Evolutionary conservation across 2,329 filamentous ascomycete species (phyloP).

Genomic region (Calonectria montana): DNA sequence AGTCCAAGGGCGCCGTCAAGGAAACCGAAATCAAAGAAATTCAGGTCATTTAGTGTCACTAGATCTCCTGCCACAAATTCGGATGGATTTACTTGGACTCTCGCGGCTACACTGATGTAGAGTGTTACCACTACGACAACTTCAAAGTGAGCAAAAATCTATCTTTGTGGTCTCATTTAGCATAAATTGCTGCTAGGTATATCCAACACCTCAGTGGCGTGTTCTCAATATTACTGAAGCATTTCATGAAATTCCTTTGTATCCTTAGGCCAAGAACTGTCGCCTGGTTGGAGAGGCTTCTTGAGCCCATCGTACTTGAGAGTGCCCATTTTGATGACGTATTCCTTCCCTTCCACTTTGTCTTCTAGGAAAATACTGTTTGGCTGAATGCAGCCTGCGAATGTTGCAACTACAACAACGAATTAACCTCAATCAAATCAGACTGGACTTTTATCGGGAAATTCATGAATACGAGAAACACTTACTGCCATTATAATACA

Average conservation of each 20-base stretch:
- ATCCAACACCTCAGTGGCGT: background rate
- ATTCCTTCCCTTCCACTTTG: background rate
- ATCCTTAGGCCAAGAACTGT: background rate
- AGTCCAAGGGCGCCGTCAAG: background rate
- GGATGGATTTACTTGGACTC: background rate
- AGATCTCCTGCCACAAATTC: background rate
- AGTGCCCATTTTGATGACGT: background rate
- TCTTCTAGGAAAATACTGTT: background rate
- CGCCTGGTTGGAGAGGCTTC: background rate
- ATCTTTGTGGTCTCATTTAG: background rate
- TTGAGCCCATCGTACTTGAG: background rate
- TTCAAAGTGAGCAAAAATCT: no score
- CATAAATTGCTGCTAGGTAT: background rate
- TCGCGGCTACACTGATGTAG: background rate
- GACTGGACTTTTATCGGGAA: no score
- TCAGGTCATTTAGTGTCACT: background rate
- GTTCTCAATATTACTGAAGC: background rate
- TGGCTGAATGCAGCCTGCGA: no score
- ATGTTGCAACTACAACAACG: no score
- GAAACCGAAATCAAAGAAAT: background rate
- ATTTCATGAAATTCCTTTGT: background rate
- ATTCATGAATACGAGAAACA: no score
- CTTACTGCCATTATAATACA: no score
- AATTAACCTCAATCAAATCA: no score
- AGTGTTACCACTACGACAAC: no score